Conservation (phyloP, 1,284 basidiomycete species). For the Kwoniella shivajii region DNA sequence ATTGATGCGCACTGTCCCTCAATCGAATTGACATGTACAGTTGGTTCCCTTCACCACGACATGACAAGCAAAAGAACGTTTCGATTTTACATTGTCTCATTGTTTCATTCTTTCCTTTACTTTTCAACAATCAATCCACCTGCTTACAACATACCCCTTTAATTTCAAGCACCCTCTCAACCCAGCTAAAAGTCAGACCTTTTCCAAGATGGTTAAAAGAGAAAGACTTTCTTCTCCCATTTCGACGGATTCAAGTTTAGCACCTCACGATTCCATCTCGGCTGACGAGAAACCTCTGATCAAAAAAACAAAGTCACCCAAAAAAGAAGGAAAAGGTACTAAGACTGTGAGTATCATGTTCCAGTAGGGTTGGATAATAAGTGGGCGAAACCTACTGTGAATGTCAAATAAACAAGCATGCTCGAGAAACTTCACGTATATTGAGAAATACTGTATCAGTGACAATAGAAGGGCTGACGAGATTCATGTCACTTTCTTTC, state of each 20-base stretch:
- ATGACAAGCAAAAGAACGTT: too few species aligned
- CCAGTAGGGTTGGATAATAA: not conserved
- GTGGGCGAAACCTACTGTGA: not conserved
- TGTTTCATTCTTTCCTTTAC: too few species aligned
- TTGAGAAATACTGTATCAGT: not conserved
- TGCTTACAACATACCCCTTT: too few species aligned
- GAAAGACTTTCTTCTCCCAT: constrained; percentile 1
- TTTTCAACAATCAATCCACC: too few species aligned
- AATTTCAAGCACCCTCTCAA: too few species aligned
- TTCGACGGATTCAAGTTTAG: not conserved
- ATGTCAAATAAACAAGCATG: too few species aligned
- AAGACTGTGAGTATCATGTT: constrained; percentile 2
- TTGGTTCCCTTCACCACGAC: too few species aligned
- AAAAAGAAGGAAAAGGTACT: constrained; percentile 1
- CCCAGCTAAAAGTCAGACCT: too few species aligned
- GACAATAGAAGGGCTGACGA: not conserved
- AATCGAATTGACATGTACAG: too few species aligned
- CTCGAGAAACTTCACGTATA: not conserved
- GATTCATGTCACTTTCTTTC: not conserved
- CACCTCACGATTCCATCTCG: not conserved
- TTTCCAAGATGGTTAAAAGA: constrained; percentile 6
- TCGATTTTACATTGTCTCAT: too few species aligned
- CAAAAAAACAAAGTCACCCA: not conserved
- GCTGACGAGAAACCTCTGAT: not conserved
- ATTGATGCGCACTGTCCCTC: too few species aligned